phyloP scores from a whole-genome alignment of 1,139 yeast species.

The Sugiyamaella sp. region DNA sequence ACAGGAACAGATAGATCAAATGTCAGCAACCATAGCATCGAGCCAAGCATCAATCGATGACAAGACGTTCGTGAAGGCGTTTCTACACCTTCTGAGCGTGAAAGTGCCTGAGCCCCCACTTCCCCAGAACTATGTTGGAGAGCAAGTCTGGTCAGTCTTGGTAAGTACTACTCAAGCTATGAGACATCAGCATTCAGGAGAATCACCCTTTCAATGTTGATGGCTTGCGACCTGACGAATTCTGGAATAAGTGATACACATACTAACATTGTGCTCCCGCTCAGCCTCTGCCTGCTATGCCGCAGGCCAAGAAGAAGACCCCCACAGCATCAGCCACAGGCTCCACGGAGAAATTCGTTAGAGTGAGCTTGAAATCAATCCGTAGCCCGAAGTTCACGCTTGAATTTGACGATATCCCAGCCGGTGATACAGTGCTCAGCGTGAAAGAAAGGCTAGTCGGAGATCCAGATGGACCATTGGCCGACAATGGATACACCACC shows the following conservation, averaged over 20 bases:
- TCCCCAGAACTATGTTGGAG: constrained; percentile 23
- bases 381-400: constrained; percentile 39
- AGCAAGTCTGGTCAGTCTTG: constrained; percentile 7
- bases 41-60: constrained; percentile 19
- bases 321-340: constrained; percentile 7
- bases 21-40: constrained; percentile 8
- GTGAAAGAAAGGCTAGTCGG: constrained; percentile 38
- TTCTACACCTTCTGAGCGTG: constrained; percentile 22
- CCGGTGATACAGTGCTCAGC: constrained; percentile 33
- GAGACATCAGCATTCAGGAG: neutral
- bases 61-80: constrained; percentile 25
- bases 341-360: constrained; percentile 22
- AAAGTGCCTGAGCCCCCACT: constrained; percentile 19
- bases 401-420: constrained; percentile 28
- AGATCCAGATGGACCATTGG: constrained; percentile 36
- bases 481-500: constrained; percentile 25
- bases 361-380: constrained; percentile 36
- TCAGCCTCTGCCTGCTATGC: constrained; percentile 25
- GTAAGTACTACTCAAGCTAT: neutral
- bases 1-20: neutral
- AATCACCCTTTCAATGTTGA: neutral
- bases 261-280: no score
- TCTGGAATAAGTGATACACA: no score
- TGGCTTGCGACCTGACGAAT: neutral
- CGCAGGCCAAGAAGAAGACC: constrained; percentile 29